Base-by-base conservation (phyloP, 805 yeast species). In the Maudiozyma bulderi region DNA sequence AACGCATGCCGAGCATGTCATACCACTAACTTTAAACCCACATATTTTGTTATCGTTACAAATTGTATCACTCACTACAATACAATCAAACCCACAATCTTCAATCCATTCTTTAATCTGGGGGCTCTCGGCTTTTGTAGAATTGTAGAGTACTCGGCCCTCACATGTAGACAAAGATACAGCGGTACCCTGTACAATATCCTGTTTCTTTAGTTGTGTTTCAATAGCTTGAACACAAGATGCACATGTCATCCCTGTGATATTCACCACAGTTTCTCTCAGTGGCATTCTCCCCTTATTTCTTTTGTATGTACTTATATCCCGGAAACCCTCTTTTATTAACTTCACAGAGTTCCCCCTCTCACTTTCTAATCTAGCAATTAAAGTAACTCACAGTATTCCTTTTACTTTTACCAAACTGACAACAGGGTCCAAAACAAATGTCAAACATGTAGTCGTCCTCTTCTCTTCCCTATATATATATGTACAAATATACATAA, bases 1-100 rank as follows among this genome's bases (percentile, higher is more conserved):
- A 0, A 84, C 76, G 61, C 98, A 91, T 1, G 95, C 78, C 2
- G 95, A 83, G 60, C 98, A 91, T 7, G 97, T 89, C 98, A 91
- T 91, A 5, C 98, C 98, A 11, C 29, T 15, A 9, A 48, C 40
- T 3, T 26, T 34, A 5, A 40, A 20, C n/a, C 14, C 34, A 28
- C 43, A 31, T 39, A 11, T 11, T 14, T 38, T 38, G 35, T 33
- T 8, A 8, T 8, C 35, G 13, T 11, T 8, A 35, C 8, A 8
- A 35, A 35, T 20, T 35, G 40, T 38, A 38, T 38, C 40, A 14
- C 29, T 28, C 13, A 30, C 50, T 41, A 8, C 78, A 78, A 43
- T 77, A 86, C 43, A 40, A 11, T 40, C 43, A 57, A 84, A 86
- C 14, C 95, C 95, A 53, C 83, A 77, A 57, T 82, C 86, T 52